Base-by-base conservation (phyloP, 345 rosid species). In the Arabis hirsuta region DNA sequence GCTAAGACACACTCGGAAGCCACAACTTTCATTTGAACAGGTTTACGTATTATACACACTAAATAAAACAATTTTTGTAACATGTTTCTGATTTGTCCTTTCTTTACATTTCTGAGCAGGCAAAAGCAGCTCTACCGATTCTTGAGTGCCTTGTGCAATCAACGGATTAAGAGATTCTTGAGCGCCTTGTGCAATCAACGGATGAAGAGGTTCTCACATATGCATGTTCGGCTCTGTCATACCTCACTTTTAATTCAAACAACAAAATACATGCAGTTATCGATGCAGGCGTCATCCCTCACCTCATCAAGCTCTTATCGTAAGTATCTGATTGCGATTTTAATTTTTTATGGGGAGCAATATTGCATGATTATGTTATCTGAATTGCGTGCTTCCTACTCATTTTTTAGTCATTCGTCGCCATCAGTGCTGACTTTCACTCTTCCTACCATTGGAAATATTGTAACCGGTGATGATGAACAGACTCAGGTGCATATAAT, bases 191-290 rank as follows among this genome's bases (percentile, higher is more conserved):
- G 62, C 87, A 84, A 78, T 79, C 85, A n/a, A 84, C 75, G 46
- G 97, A 88, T 79, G 92, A 87, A 56, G 97, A 91, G 81, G 92
- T 91, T 45, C 79, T 91, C 82, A 82, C 88, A 27, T 91, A 90
- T 85, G 87, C 96, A 48, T 88, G 94, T 36, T 90, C 89, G 96
- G 90, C 96, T 38, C 81, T 88, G 32, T 89, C 97, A 1, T 87
- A 87, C 80, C 84, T 91, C 62, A 88, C 96, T 57, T 91, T 88
- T 79, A 82, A 6, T 38, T 41, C 95, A 47, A 79, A 85, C 57
- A 95, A 88, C 69, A 83, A 87, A 76, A 87, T 88, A 61, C 84
- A 88, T 73, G 95, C 87, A 59, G 92, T 88, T 31, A 85, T 91
- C 71, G 80, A 86, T 55, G 84, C 88, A 19, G 84, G 84, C 19